Percentiles rank a stretch among this genome's conserved stretches.
Evolutionary conservation across 768 basidiomycete genomes (phyloP).

Genomic region (Leucocoprinus leucothites): DNA sequence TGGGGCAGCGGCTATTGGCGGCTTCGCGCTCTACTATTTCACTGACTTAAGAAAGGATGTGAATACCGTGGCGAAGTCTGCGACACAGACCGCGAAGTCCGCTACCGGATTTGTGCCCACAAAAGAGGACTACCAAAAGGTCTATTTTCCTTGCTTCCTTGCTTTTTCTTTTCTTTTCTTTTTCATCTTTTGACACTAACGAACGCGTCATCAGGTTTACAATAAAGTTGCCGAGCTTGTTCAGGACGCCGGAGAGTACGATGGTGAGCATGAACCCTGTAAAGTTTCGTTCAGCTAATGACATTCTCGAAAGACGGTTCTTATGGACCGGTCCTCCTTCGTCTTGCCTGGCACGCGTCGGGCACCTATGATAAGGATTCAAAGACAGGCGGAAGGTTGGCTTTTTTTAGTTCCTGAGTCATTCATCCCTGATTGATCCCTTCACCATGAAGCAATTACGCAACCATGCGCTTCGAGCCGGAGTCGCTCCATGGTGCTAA

Average conservation of each 20-base stretch:
- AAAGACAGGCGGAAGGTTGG: constrained; percentile 75
- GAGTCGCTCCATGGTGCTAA: constrained; percentile 85
- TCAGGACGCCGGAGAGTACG: constrained; percentile 79
- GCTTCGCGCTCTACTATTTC: constrained; percentile 63
- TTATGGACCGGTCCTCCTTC: constrained; percentile 82
- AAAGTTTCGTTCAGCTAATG: constrained; percentile 13
- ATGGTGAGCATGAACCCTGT: constrained; percentile 51
- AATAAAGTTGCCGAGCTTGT: constrained; percentile 78
- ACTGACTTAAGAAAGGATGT: constrained; percentile 49
- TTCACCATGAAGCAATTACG: constrained; percentile 71
- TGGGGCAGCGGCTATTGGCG: constrained; percentile 55
- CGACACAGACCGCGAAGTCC: constrained; percentile 58
- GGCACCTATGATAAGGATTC: constrained; percentile 87
- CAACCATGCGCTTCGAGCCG: constrained; percentile 96
- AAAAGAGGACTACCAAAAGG: constrained; percentile 90
- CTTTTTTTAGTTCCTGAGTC: not conserved
- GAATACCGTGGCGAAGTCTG: constrained; percentile 56
- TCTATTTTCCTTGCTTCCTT: constrained; percentile 20
- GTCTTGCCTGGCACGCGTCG: constrained; percentile 92
- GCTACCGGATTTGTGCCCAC: constrained; percentile 70
- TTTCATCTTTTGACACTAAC: no score
- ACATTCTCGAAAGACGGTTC: constrained; percentile 62
- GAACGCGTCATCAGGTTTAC: constrained; percentile 62
- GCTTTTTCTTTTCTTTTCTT: not conserved
- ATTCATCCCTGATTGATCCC: constrained; percentile 10